Base-by-base conservation (phyloP, 495 filamentous ascomycete genomes). In the Penicillium arizonense region DNA sequence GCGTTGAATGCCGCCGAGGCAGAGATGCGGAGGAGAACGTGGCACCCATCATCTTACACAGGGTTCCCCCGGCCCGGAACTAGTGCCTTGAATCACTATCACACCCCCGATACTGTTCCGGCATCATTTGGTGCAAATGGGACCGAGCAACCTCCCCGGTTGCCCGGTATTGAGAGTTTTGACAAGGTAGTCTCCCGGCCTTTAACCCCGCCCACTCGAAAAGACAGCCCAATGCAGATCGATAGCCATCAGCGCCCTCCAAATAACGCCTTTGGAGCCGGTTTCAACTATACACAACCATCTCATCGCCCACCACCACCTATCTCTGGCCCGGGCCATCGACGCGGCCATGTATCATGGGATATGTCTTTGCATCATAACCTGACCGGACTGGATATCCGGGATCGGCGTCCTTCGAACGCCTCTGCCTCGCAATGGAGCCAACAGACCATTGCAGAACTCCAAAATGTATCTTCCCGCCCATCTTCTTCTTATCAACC, bases 161-260 rank as follows among this genome's bases (percentile, higher is more conserved):
- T 96, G 21, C 91, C 91, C 0, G 91, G 91, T 7, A 96, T 96
- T 56, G 90, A 94, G 62, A 93, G 89, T 33, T 96, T 96, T 55
- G 90, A 92, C 63, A 84, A 87, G 42, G 77, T 87, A 5, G 61
- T 77, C 23, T 68, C 68, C 4, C 82, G 82, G 35, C 79, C 84
- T 6, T 61, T 77, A 33, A 79, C 88, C 3, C 87, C 90, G 5
- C 80, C 85, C 3, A 76, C 80, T 8, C 82, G 84, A 26, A 76
- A 80, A 47, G 70, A 80, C 0, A 88, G 84, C 47, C 86, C 87
- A 1, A 89, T 89, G 86, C 77, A 85, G 58, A 68, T 88, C 36
- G 87, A 89, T 55, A 75, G 68, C 10, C 67, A 75, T 4, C 72
- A 38, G 63, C 73, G 36, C 53, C 72, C 23, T 68, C 70, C 33